Base-by-base conservation (phyloP, 164 flowering plant genomes). In the Piper betle region DNA sequence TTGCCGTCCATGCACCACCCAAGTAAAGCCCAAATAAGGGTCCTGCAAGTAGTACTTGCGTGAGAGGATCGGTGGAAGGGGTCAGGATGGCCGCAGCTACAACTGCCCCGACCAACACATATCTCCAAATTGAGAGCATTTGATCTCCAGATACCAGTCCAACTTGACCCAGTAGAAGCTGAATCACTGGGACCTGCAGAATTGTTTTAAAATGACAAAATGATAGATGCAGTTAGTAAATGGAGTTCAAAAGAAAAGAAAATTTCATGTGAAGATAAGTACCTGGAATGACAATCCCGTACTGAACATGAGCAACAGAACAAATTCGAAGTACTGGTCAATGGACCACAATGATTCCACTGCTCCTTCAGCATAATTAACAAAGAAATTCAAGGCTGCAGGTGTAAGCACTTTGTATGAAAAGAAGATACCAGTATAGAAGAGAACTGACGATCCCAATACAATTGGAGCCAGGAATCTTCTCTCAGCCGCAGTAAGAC, bases 261-360 rank as follows among this genome's bases (percentile, higher is more conserved):
- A 25, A 25, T 19, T 6, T 9, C 12, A 2, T 9, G 50, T 46
- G 50, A 10, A 15, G 50, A 46, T 25, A 6, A 33, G 39, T 70
- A 93, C 99, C 96, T 93, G 99, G 73, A 93, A 93, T 68, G 96
- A 90, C 75, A 90, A 74, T 52, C 97, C 99, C 0, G 97, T 93
- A 77, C 97, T 90, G 77, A 93, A 88, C 97, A 90, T 83, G 52
- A 93, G 96, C 52, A 90, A 86, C 11, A 93, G 86, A 13, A 93
- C 97, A 76, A 90, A 93, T 74, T 93, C 99, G 58, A 93, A 93
- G 78, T 93, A 93, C 55, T 90, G 97, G 74, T 90, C 96, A 66
- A 90, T 93, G 39, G 99, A 93, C 99, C 99, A 93, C 59, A 93
- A 63, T 16, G 99, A 93, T 70, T 93, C 99, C 56, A 90, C 99